Percentiles rank a stretch among this genome's conserved stretches.
phyloP scores from a whole-genome alignment of 352 stramenopile species.

The Phytopythium ostracodes region DNA sequence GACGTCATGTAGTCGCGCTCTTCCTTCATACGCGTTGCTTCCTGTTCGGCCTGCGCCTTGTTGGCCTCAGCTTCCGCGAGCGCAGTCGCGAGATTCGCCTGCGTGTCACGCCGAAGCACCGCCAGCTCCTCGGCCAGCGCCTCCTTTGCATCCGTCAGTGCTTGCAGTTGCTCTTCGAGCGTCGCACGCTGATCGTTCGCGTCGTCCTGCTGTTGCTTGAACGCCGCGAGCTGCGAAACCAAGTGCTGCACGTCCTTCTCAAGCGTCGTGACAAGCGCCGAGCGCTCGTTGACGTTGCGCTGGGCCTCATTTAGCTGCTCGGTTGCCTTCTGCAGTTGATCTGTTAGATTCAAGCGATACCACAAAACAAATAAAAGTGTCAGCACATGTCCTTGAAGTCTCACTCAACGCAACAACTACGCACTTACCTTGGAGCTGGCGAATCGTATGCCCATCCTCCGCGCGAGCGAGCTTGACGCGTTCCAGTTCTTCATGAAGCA shows the following conservation, averaged over 20 bases:
- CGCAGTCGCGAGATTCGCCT: constrained; percentile 32
- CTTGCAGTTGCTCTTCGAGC: constrained; percentile 36
- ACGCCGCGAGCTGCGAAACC: constrained; percentile 24
- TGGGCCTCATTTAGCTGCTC: constrained; percentile 18
- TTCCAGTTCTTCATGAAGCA: constrained; percentile 55
- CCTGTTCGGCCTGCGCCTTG: constrained; percentile 12
- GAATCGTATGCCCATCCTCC: constrained; percentile 36
- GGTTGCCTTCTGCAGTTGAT: constrained; percentile 12
- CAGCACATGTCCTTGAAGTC: not conserved
- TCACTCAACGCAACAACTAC: not conserved
- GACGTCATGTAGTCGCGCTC: constrained; percentile 65
- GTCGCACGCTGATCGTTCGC: constrained; percentile 21
- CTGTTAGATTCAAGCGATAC: not conserved
- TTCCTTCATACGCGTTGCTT: constrained; percentile 34
- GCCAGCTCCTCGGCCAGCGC: constrained; percentile 34
- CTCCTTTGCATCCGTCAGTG: constrained; percentile 20
- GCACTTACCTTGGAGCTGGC: constrained; percentile 34
- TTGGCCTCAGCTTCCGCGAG: constrained; percentile 16
- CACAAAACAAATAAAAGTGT: not conserved
- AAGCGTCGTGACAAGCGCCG: constrained; percentile 24
- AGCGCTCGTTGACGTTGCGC: constrained; percentile 14
- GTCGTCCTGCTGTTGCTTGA: constrained; percentile 23
- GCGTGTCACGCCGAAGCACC: constrained; percentile 31
- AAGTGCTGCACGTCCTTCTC: constrained; percentile 32
- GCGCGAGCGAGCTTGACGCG: constrained; percentile 51